phyloP scores from a whole-genome alignment of 768 basidiomycete species.

The Trichaptum fuscoviolaceum region DNA sequence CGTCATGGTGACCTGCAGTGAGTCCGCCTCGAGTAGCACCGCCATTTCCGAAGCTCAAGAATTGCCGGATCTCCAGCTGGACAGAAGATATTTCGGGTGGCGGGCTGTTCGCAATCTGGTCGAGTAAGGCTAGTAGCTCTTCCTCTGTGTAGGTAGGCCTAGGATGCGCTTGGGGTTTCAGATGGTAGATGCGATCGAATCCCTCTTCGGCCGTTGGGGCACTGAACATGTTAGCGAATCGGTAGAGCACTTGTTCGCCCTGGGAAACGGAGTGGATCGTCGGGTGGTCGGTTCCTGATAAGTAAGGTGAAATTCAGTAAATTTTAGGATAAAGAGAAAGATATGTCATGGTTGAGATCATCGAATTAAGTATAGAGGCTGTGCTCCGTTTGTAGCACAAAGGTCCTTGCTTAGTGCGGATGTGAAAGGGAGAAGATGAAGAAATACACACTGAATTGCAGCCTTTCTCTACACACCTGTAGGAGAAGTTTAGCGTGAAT shows the following conservation, averaged over 20 bases:
- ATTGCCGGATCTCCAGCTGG: neutral
- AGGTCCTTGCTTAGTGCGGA: constrained; percentile 6
- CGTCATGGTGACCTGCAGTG: neutral
- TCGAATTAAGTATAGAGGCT: neutral
- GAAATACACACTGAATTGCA: constrained; percentile 5
- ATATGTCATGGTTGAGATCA: neutral
- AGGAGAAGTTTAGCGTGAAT: constrained; percentile 2
- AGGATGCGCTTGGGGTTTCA: constrained; percentile 32
- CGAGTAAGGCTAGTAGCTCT: constrained; percentile 48
- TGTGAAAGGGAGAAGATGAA: neutral
- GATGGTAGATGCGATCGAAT: constrained; percentile 49
- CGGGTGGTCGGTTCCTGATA: constrained; percentile 65
- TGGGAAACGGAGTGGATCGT: constrained; percentile 62
- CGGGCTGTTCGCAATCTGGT: constrained; percentile 40
- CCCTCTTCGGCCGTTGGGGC: constrained; percentile 56
- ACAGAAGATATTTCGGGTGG: neutral
- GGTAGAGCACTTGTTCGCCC: constrained; percentile 55
- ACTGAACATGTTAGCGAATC: constrained; percentile 58
- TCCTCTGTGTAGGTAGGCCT: constrained; percentile 43
- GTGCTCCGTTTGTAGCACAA: neutral
- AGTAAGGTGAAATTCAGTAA: neutral
- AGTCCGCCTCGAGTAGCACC: neutral
- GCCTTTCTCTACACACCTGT: neutral
- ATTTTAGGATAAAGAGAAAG: neutral
- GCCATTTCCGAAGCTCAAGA: neutral